Evolutionary conservation across 139 green algal species (phyloP).

Genomic region (Volvox reticuliferus): DNA sequence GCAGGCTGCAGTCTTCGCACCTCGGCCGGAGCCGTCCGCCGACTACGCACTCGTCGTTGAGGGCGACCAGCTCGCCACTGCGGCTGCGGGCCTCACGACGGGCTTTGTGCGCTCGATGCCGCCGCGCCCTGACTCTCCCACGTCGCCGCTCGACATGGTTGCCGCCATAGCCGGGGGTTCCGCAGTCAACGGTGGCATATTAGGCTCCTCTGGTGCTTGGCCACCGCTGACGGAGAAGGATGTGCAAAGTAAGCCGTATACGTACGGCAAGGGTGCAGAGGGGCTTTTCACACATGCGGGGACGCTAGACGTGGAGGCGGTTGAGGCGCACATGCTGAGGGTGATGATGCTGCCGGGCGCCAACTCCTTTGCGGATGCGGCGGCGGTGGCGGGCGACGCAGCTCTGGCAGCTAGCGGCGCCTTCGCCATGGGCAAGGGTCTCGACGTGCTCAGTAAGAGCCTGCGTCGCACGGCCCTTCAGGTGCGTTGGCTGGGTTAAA

Average conservation of each 20-base stretch:
- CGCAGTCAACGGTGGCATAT: background rate
- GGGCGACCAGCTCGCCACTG: slow-evolving; percentile 49
- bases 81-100: slow-evolving; percentile 49
- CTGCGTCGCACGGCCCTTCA: slow-evolving; percentile 56
- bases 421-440: slow-evolving; percentile 5
- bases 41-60: slow-evolving; percentile 44
- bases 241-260: background rate
- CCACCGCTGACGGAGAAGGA: background rate
- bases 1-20: slow-evolving; percentile 10
- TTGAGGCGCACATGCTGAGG: slow-evolving; percentile 65
- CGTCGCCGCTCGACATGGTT: slow-evolving; percentile 24
- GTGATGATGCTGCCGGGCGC: slow-evolving; percentile 57
- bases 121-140: slow-evolving; percentile 35
- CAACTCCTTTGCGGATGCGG: background rate
- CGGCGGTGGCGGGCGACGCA: background rate
- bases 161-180: background rate
- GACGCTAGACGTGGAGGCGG: slow-evolving; percentile 55
- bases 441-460: slow-evolving; percentile 42
- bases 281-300: slow-evolving; percentile 43
- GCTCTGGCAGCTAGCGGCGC: background rate
- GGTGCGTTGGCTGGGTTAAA: slow-evolving; percentile 8
- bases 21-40: background rate
- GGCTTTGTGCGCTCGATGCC: slow-evolving; percentile 37
- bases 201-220: background rate
- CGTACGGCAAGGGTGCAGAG: slow-evolving; percentile 31